Evolutionary conservation across 1,139 yeast genomes (phyloP), one percentile per base, ranked within the genome.

Genomic region (Saccharomyces hybrid): DNA sequence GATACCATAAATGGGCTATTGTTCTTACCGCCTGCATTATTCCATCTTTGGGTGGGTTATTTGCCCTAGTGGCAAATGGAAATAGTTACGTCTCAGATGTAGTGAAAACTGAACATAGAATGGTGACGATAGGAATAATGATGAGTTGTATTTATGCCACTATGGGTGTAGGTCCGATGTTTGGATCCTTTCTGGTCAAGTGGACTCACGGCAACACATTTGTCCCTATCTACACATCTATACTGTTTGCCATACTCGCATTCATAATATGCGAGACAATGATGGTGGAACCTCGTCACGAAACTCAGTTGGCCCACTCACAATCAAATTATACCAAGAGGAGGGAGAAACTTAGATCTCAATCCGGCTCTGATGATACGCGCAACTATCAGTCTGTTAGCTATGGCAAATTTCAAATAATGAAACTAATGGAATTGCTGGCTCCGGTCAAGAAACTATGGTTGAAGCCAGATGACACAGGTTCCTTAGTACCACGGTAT

Each of bases 31-130:
- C 52, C 8, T 57, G 58, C 5, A 42, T 55, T 1, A 16, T 51
- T 13, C 51, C 55, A 6, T 51, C 58, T 14, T 50, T 55, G 9
- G 88, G 88, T 9, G 83, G 85, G 0, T 52, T 76, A 1, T 66
- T 77, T 60, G 74, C 80, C 4, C 54, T 80, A 19, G 62, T 79
- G 25, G 76, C 84, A 1, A 68, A 80, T 41, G 72, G 78, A 9
- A 79, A 78, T 62, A 78, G 86, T 56, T 83, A 83, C 62, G 69
- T 82, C 26, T 72, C 81, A 29, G 88, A 83, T 66, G 77, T 82
- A 27, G 80, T 78, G n/a, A 78, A 75, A 16, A 76, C 81, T 0
- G 72, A 70, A 27, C 74, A 78, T 48, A 69, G 87, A 54, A 75
- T 79, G 14, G 75, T 77, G 55, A 70, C 77, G 3, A 71, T 83